Evolutionary conservation across 176 grass and related monocot species (phyloP).

Genomic region (Phragmites australis): DNA sequence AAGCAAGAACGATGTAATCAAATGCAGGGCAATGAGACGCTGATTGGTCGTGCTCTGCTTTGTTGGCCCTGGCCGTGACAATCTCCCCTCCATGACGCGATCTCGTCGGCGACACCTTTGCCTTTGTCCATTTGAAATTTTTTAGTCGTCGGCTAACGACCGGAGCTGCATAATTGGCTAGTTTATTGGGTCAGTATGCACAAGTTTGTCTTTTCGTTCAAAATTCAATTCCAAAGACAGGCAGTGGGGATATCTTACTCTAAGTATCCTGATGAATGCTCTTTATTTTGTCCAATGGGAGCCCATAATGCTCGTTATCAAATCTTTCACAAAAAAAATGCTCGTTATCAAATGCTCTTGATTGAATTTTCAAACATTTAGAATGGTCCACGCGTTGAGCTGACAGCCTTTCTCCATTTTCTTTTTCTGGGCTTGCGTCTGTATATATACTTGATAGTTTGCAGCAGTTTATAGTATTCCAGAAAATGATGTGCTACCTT

Average conservation of each 20-base stretch:
- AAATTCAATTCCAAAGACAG: constrained; percentile 35
- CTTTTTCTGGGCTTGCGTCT: not conserved
- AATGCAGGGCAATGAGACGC: not conserved
- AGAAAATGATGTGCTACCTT: not conserved
- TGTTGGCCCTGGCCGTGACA: constrained; percentile 23
- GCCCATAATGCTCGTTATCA: not conserved
- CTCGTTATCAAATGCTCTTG: not conserved
- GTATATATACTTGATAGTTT: not conserved
- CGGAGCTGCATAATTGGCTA: constrained; percentile 30
- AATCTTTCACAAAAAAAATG: not conserved
- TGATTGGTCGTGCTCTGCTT: not conserved
- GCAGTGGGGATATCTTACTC: constrained; percentile 39
- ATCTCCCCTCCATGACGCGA: constrained; percentile 21
- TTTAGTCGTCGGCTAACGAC: constrained; percentile 4
- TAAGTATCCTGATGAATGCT: constrained; percentile 24
- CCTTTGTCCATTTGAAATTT: not conserved
- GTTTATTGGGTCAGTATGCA: constrained; percentile 30
- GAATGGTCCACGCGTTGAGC: constrained; percentile 33
- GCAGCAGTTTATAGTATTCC: not conserved
- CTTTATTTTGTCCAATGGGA: not conserved
- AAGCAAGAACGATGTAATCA: not conserved
- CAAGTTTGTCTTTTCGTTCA: constrained; percentile 34
- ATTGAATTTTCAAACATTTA: not conserved
- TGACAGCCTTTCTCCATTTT: not conserved
- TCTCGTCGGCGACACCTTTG: constrained; percentile 29